phyloP scores from a whole-genome alignment of 164 flowering plant species.

The Aristolochia californica region DNA sequence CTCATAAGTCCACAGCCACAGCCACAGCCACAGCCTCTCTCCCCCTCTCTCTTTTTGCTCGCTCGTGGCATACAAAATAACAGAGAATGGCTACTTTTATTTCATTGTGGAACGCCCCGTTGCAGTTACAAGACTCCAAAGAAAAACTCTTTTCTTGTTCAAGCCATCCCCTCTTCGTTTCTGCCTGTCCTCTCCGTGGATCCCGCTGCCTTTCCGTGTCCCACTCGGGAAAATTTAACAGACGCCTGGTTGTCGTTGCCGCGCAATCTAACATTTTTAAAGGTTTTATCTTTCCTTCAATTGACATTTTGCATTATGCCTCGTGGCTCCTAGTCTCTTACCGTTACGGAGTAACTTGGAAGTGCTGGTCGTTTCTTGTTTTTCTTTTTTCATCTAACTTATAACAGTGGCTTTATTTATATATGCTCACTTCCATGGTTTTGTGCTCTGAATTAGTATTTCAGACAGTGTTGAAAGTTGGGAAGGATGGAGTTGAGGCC shows the following conservation, averaged over 20 bases:
- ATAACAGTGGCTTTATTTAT: not conserved
- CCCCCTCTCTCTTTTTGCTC: too few species aligned
- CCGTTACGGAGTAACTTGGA: too few species aligned
- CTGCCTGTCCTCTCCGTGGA: not conserved
- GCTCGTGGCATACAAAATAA: too few species aligned
- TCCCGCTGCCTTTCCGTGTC: not conserved
- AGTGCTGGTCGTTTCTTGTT: not conserved
- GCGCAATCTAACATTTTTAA: constrained; percentile 8
- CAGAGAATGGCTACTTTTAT: too few species aligned
- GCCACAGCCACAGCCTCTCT: too few species aligned
- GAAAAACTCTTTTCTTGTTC: not conserved
- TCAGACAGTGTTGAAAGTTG: constrained; percentile 64
- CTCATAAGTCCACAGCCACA: too few species aligned
- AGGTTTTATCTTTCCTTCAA: not conserved
- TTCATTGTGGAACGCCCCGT: too few species aligned
- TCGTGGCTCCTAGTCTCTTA: not conserved
- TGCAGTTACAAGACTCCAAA: too few species aligned
- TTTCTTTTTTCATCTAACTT: not conserved
- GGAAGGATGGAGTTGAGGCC: constrained; percentile 85
- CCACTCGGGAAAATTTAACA: not conserved
- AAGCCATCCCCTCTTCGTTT: not conserved
- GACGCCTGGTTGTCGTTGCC: not conserved
- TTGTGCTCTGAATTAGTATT: constrained; percentile 30
- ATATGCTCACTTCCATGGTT: constrained; percentile 8
- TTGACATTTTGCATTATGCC: not conserved